phyloP scores from a whole-genome alignment of 2,329 filamentous ascomycete species.

The Cryphonectria nitschkei region DNA sequence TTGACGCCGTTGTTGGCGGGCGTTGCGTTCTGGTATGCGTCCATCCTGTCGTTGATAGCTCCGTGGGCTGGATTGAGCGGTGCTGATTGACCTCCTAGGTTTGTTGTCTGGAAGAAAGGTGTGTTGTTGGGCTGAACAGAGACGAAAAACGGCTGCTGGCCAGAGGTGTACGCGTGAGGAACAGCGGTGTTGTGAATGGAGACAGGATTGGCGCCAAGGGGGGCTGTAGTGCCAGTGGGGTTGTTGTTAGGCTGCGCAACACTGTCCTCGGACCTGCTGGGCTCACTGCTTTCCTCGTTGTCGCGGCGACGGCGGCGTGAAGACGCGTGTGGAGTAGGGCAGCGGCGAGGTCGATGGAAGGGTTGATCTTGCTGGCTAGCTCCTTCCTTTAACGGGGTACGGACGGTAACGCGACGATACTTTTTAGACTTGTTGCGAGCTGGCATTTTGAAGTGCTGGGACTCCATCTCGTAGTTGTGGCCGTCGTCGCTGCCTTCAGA shows the following conservation, averaged over 20 bases:
- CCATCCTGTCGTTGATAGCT: constrained; percentile 23
- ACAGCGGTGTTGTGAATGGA: constrained; percentile 28
- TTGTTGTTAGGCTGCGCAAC: constrained; percentile 20
- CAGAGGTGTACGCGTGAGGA: neutral
- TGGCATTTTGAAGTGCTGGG: neutral
- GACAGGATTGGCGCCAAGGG: constrained; percentile 29
- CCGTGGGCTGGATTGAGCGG: neutral
- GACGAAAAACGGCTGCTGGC: constrained; percentile 16
- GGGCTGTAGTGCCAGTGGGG: constrained; percentile 10
- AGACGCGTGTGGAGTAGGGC: constrained; percentile 2
- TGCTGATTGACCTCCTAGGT: constrained; percentile 15
- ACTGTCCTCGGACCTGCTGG: neutral
- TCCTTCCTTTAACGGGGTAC: constrained; percentile 23
- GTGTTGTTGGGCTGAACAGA: constrained; percentile 12
- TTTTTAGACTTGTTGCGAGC: constrained; percentile 8
- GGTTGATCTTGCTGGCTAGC: neutral
- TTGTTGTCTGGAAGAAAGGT: neutral
- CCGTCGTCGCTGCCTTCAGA: constrained; percentile 9
- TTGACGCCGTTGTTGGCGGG: constrained; percentile 50
- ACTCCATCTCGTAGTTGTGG: neutral
- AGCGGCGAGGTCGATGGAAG: neutral
- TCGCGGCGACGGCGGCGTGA: constrained; percentile 3
- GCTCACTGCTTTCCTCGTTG: neutral
- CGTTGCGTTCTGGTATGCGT: constrained; percentile 48
- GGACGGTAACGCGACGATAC: constrained; percentile 16